A percentile compares a stretch with the other conserved stretches of the same genome.
phyloP scores from a whole-genome alignment of 2,329 filamentous ascomycete species.

The Diplodia mutila region DNA sequence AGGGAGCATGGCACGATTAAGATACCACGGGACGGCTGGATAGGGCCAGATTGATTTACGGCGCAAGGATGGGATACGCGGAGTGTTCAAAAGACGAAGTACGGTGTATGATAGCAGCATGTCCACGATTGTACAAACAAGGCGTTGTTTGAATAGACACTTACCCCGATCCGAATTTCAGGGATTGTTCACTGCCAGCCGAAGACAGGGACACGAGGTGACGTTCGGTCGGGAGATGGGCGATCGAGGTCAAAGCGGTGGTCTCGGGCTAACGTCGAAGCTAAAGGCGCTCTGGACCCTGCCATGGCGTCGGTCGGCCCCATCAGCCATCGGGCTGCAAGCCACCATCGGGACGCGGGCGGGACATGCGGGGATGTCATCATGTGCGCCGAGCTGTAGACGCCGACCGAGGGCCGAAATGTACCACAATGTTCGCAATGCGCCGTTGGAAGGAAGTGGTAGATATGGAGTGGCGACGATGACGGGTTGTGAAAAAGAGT shows the following conservation, averaged over 20 bases:
- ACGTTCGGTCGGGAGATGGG: not conserved
- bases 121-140: not conserved
- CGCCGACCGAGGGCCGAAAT: not conserved
- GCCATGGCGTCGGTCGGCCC: not conserved
- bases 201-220: not conserved
- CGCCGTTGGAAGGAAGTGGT: not conserved
- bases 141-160: not conserved
- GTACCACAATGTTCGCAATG: too few relatives aligned
- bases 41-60: too few relatives aligned
- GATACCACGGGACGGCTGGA: not conserved
- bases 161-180: not conserved
- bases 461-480: not conserved
- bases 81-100: not conserved
- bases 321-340: not conserved
- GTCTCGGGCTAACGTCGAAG: not conserved
- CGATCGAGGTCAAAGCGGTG: not conserved
- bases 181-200: not conserved
- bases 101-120: not conserved
- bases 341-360: not conserved
- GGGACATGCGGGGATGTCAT: not conserved
- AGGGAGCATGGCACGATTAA: not conserved
- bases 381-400: not conserved
- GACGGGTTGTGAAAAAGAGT: too few relatives aligned
- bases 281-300: not conserved
- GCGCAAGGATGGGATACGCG: not conserved